Evolutionary conservation across 768 basidiomycete genomes (phyloP), one percentile per base, ranked within the genome.

Genomic region (Daedaleopsis nitida): DNA sequence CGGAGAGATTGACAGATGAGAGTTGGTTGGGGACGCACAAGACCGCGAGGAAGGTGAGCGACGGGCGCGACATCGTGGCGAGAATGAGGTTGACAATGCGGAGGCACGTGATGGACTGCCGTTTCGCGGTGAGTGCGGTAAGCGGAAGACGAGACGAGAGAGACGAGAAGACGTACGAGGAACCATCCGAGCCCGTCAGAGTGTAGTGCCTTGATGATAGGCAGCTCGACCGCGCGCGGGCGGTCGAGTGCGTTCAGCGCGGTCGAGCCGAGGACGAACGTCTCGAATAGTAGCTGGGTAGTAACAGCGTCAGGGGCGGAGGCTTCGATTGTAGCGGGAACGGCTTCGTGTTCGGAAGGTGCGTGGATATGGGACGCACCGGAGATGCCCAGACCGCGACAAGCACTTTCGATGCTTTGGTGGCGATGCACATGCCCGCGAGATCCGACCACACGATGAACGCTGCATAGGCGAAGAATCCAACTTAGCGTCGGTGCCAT

Each of bases 131-230:
- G 34, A 27, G 19, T n/a, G 5, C 42, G 12, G 37, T 54, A 45
- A 19, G 24, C 5, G 37, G 12, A 14, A 5, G 57, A 27, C 17
- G 27, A 37, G n/a, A n/a, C 16, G 11, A 13, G 35, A 16, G 16
- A 55, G 14, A 21, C 12, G 8, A 14, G 17, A n/a, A n/a, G n/a
- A 65, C 70, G 48, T 59, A 78, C 77, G 38, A 75, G 23, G 59
- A 78, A 79, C 62, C 71, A 78, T 1, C 66, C 38, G 14, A 77
- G 65, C 16, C 78, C 76, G 63, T 78, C 76, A 6, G 72, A 63
- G 51, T 74, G 66, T 3, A 79, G 72, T 5, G 72, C 68, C 32
- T 66, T 63, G 37, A 65, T 61, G 17, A 79, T 61, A 1, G 68
- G 70, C 23, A 67, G 59, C 24, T 70, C 53, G 17, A 68, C 62